These are phyloP conservation scores for Beta corolliflora DNA, from an alignment of 179 eudicot species.

Conservation along the genomic window DNA sequence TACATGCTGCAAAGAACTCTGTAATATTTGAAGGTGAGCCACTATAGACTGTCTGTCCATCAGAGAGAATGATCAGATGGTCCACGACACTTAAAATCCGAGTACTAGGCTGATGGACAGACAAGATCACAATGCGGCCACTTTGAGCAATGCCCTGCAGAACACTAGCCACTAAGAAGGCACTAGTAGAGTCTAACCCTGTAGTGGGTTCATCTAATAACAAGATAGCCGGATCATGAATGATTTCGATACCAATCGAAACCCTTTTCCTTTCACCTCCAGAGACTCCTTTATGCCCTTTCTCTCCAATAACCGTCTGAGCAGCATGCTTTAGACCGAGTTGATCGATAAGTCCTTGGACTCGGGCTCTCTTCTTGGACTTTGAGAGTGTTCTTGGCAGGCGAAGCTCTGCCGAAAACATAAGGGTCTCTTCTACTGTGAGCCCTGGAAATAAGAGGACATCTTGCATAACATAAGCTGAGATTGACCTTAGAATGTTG, in stretches of 20 bases:
- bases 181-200: slow-evolving; percentile 80
- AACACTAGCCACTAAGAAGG: slow-evolving; percentile 73
- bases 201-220: slow-evolving; percentile 89
- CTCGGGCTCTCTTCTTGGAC: slow-evolving; percentile 59
- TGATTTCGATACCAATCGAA: slow-evolving; percentile 72
- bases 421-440: slow-evolving; percentile 79
- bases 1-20: slow-evolving; percentile 52
- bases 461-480: slow-evolving; percentile 89
- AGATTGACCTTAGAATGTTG: slow-evolving; percentile 21
- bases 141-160: slow-evolving; percentile 69
- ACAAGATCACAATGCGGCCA: slow-evolving; percentile 73
- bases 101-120: slow-evolving; percentile 77
- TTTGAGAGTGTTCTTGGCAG: slow-evolving; percentile 57
- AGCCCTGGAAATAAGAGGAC: slow-evolving; percentile 78
- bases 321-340: slow-evolving; percentile 65
- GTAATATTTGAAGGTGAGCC: slow-evolving; percentile 52
- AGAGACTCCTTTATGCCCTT: slow-evolving; percentile 73
- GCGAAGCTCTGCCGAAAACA: slow-evolving; percentile 72
- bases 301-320: slow-evolving; percentile 75
- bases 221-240: slow-evolving; percentile 69
- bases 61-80: slow-evolving; percentile 56
- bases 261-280: too few relatives aligned
- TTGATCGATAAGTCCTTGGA: slow-evolving; percentile 67
- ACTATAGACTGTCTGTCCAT: slow-evolving; percentile 59
- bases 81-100: slow-evolving; percentile 55